Evolutionary conservation across 129 eudicot genomes (phyloP).

Genomic region (Flaveria bidentis): DNA sequence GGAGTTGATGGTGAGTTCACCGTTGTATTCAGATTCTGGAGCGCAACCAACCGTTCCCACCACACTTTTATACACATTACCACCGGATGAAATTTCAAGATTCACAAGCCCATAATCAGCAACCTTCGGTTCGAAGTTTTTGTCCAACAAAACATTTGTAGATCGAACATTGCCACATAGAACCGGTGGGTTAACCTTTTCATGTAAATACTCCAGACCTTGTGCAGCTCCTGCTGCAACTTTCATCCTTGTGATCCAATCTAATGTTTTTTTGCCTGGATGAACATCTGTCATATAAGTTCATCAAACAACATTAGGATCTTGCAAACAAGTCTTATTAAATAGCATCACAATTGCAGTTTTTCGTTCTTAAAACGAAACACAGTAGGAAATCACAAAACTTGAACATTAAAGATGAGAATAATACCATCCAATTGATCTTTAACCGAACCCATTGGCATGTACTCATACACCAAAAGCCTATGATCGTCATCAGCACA

Average conservation of each 20-base stretch:
- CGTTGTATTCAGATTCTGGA: slow-evolving; percentile 59
- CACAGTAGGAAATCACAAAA: neutral
- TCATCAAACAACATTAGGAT: neutral
- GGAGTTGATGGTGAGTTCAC: slow-evolving; percentile 64
- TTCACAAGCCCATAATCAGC: slow-evolving; percentile 67
- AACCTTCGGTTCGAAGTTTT: slow-evolving; percentile 53
- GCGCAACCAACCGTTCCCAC: slow-evolving; percentile 62
- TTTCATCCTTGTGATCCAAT: slow-evolving; percentile 70
- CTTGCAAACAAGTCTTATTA: too few species aligned
- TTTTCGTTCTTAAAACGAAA: too few species aligned
- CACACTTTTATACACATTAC: slow-evolving; percentile 42
- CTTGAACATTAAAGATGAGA: neutral
- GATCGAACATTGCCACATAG: slow-evolving; percentile 63
- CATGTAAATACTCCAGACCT: slow-evolving; percentile 68
- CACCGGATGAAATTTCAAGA: slow-evolving; percentile 45
- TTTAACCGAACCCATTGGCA: slow-evolving; percentile 54
- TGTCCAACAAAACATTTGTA: slow-evolving; percentile 56
- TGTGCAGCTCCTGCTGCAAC: slow-evolving; percentile 66
- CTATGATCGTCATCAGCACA: slow-evolving; percentile 77
- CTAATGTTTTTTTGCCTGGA: slow-evolving; percentile 45
- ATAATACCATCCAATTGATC: slow-evolving; percentile 50
- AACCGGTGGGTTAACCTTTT: slow-evolving; percentile 59
- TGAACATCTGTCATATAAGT: slow-evolving; percentile 39
- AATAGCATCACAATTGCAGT: too few species aligned
- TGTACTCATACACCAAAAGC: slow-evolving; percentile 62